Evolutionary conservation across 257 asterid genomes (phyloP).

Genomic region (Scutellaria galericulata): DNA sequence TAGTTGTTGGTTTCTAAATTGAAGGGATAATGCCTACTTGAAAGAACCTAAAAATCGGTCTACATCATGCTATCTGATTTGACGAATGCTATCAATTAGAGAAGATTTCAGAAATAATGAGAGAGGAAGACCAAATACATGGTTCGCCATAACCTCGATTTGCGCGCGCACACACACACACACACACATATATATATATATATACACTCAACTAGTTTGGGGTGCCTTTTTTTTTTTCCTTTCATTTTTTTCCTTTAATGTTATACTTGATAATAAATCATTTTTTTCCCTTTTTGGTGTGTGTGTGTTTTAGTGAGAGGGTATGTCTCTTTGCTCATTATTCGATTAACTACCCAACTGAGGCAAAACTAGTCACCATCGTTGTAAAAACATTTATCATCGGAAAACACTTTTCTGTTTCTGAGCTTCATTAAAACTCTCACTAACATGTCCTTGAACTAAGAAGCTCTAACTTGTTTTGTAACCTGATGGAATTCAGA

Average conservation of each 20-base stretch:
- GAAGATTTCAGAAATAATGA: no score
- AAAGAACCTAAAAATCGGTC: neutral
- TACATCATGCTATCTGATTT: no score
- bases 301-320: neutral
- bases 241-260: neutral
- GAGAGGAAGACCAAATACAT: no score
- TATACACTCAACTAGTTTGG: no score
- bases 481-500: conserved; percentile 58
- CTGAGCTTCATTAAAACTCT: conserved; percentile 4
- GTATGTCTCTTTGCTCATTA: neutral
- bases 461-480: conserved; percentile 22
- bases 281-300: neutral
- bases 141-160: no score
- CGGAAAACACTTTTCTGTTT: neutral
- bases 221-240: no score
- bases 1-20: neutral
- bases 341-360: neutral
- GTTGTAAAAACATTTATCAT: neutral
- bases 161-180: no score
- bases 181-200: no score
- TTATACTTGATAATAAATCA: no score
- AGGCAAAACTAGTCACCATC: neutral
- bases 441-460: conserved; percentile 6
- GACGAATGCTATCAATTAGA: no score
- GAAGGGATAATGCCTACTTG: neutral